Conservation (phyloP, 441 rosid genomes). For the Erodium trifolium region DNA sequence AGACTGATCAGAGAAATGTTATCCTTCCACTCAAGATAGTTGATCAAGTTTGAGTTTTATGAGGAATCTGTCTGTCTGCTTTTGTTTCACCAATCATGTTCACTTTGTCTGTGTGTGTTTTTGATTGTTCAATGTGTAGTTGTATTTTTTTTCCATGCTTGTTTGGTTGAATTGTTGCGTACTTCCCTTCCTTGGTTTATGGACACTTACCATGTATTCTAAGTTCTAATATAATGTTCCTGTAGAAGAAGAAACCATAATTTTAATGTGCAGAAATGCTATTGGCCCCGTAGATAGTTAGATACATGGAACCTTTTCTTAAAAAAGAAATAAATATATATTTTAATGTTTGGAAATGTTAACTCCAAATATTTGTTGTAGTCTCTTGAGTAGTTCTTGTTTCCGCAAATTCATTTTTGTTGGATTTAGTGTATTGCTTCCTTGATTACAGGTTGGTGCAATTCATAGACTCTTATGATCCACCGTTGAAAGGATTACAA, state of each 20-base stretch:
- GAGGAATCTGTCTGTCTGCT: background rate
- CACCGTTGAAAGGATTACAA: constrained; percentile 95
- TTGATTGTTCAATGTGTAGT: background rate
- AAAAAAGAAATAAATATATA: background rate
- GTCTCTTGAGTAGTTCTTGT: background rate
- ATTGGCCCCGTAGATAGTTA: background rate
- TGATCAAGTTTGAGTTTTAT: no score
- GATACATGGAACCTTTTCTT: background rate
- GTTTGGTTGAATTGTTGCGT: background rate
- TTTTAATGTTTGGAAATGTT: background rate
- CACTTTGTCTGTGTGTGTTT: background rate
- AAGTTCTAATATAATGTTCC: background rate
- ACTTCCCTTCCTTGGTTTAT: background rate
- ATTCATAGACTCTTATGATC: constrained; percentile 94
- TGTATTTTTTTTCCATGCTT: background rate
- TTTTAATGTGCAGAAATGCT: constrained; percentile 1
- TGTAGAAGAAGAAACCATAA: background rate
- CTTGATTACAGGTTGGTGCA: constrained; percentile 73
- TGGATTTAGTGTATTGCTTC: constrained; percentile 7
- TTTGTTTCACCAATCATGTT: background rate
- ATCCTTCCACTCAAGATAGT: no score
- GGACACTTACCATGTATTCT: background rate
- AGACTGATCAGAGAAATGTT: no score
- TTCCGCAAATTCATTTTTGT: background rate
- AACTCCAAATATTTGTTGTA: background rate